These are phyloP conservation scores for Diplosphaera chodatii DNA, from an alignment of 139 green algal species.

Conservation along the genomic window DNA sequence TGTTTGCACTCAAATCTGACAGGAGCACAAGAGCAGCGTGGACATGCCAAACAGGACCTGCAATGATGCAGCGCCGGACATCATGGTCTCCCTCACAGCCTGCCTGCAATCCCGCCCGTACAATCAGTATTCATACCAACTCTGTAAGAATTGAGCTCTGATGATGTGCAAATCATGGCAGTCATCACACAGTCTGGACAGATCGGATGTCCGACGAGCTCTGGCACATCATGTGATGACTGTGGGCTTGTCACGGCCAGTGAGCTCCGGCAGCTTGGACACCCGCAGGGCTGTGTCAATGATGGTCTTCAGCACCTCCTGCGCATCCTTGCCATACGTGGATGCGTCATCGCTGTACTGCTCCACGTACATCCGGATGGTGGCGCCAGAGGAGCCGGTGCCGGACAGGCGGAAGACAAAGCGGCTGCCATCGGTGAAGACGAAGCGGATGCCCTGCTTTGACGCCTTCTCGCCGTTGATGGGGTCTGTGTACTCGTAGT, in stretches of 20 bases:
- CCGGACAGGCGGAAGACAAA: conserved; percentile 95
- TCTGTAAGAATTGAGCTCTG: too few species aligned
- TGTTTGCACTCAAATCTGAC: too few species aligned
- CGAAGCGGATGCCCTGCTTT: conserved; percentile 93
- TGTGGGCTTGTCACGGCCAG: conserved; percentile 90
- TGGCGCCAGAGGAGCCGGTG: conserved; percentile 88
- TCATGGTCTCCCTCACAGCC: too few species aligned
- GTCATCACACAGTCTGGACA: too few species aligned
- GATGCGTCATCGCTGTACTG: conserved; percentile 81
- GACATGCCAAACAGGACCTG: too few species aligned
- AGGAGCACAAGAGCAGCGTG: too few species aligned
- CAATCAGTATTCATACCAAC: too few species aligned
- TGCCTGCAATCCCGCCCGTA: too few species aligned
- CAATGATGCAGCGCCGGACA: too few species aligned
- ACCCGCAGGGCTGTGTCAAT: conserved; percentile 78
- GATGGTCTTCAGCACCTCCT: conserved; percentile 67
- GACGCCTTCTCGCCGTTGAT: conserved; percentile 86
- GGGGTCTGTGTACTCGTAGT: conserved; percentile 97
- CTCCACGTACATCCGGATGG: conserved; percentile 98
- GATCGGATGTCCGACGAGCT: too few species aligned
- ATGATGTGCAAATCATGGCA: not conserved
- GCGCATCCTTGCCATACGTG: conserved; percentile 75
- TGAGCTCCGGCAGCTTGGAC: conserved; percentile 85
- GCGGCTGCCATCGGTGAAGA: conserved; percentile 91
- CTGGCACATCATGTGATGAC: conserved; percentile 88